Conservation (phyloP, 1,284 basidiomycete species). For the Austroboletus rostrupii region DNA sequence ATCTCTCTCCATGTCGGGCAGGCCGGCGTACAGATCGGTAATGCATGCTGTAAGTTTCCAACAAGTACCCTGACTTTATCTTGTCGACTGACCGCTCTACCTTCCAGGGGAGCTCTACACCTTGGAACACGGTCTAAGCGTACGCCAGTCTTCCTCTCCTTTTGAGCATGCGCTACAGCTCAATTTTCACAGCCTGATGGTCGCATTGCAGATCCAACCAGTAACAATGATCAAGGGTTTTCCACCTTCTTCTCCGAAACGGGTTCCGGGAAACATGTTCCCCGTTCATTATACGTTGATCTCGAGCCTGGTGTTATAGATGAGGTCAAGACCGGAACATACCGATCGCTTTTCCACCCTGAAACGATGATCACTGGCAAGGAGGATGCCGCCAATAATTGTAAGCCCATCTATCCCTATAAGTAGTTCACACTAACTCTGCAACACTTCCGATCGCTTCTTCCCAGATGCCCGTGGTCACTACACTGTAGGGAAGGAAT, state of each 20-base stretch:
- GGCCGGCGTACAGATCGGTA: conserved; percentile 94
- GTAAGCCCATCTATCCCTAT: conserved; percentile 44
- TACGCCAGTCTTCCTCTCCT: conserved; percentile 35
- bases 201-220: conserved; percentile 73
- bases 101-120: conserved; percentile 75
- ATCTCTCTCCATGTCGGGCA: conserved; percentile 92
- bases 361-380: conserved; percentile 99
- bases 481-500: conserved; percentile 97
- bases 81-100: conserved; percentile 2
- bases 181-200: conserved; percentile 73
- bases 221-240: conserved; percentile 85
- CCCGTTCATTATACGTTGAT: conserved; percentile 96
- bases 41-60: conserved; percentile 77
- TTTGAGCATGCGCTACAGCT: background rate
- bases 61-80: background rate
- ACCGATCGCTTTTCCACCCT: conserved; percentile 95
- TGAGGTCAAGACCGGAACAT: conserved; percentile 92
- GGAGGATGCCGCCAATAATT: conserved; percentile 99
- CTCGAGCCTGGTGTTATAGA: conserved; percentile 96
- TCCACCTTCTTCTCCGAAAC: conserved; percentile 95
- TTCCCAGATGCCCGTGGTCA: conserved; percentile 90
- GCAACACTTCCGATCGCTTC: conserved; percentile 14
- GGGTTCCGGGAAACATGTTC: conserved; percentile 93
- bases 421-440: conserved; percentile 13
- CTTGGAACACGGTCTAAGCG: conserved; percentile 95